Evolutionary conservation across 1,139 yeast species (phyloP).

Genomic region (Taphrina communis): DNA sequence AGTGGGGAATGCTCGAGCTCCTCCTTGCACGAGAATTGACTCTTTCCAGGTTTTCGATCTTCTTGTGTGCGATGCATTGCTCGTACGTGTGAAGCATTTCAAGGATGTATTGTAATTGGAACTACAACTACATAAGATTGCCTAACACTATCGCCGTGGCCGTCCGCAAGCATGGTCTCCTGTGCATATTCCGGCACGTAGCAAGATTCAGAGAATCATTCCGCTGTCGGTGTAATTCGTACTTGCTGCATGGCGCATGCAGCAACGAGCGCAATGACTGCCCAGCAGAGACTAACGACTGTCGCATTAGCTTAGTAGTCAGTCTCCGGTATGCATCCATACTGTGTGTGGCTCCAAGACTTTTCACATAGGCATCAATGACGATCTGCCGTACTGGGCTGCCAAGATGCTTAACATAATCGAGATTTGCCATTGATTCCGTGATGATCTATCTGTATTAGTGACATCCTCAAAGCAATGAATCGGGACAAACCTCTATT

Average conservation of each 20-base stretch:
- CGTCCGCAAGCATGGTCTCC: too few relatives aligned
- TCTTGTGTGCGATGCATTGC: too few relatives aligned
- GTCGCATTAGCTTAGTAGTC: background rate
- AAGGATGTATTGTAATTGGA: too few relatives aligned
- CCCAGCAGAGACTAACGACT: constrained; percentile 2
- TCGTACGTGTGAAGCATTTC: too few relatives aligned
- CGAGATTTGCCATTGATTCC: background rate
- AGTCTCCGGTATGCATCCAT: background rate
- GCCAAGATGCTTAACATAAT: background rate
- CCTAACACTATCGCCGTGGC: too few relatives aligned
- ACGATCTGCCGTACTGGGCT: background rate
- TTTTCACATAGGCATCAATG: constrained; percentile 2
- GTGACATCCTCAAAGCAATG: background rate
- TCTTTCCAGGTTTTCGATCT: too few relatives aligned
- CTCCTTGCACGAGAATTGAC: background rate
- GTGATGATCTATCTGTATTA: constrained; percentile 1
- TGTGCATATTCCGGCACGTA: too few relatives aligned
- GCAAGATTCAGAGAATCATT: too few relatives aligned
- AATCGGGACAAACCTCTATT: background rate
- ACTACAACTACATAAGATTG: too few relatives aligned
- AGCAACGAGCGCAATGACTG: background rate
- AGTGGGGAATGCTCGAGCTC: background rate
- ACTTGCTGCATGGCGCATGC: constrained; percentile 13
- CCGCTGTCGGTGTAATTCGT: background rate
- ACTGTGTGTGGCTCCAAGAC: constrained; percentile 11